Evolutionary conservation across 1,284 basidiomycete species (phyloP).

Genomic region (Ceratobasidium papillatum): DNA sequence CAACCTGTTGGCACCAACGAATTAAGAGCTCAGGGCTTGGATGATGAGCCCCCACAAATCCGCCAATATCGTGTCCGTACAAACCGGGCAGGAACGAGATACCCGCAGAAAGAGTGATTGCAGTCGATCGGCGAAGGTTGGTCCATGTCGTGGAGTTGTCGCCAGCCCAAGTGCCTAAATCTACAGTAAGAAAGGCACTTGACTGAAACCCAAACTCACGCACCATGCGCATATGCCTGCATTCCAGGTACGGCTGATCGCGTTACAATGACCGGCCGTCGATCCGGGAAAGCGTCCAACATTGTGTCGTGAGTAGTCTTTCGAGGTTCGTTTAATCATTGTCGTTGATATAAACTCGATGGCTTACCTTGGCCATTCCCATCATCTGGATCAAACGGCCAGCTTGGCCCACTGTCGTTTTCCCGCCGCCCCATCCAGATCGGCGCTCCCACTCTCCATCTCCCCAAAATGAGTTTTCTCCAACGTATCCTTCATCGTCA

Average conservation of each 20-base stretch:
- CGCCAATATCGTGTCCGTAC: slow-evolving; percentile 39
- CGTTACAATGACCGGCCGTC: slow-evolving; percentile 29
- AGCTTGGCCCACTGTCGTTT: slow-evolving; percentile 25
- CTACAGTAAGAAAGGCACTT: background rate
- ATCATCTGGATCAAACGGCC: slow-evolving; percentile 39
- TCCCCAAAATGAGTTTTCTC: slow-evolving; percentile 32
- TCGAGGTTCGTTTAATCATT: background rate
- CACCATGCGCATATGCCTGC: slow-evolving; percentile 38
- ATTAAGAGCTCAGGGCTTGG: slow-evolving; percentile 36
- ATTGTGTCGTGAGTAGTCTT: slow-evolving; percentile 39
- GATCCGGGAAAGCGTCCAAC: slow-evolving; percentile 29
- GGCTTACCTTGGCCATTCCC: slow-evolving; percentile 33
- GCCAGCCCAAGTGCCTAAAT: slow-evolving; percentile 31
- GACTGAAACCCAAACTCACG: background rate
- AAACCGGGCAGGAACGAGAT: slow-evolving; percentile 36
- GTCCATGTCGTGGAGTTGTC: slow-evolving; percentile 39
- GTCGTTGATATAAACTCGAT: background rate
- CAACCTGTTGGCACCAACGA: slow-evolving; percentile 37
- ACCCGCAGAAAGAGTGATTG: slow-evolving; percentile 35
- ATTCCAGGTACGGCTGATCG: slow-evolving; percentile 32
- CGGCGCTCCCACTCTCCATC: slow-evolving; percentile 28
- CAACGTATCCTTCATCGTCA: slow-evolving; percentile 20
- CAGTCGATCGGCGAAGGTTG: slow-evolving; percentile 30
- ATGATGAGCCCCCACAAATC: slow-evolving; percentile 28
- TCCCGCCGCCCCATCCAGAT: slow-evolving; percentile 28